Conservation (phyloP, 2,329 filamentous ascomycete species). For the Fusarium metavorans region DNA sequence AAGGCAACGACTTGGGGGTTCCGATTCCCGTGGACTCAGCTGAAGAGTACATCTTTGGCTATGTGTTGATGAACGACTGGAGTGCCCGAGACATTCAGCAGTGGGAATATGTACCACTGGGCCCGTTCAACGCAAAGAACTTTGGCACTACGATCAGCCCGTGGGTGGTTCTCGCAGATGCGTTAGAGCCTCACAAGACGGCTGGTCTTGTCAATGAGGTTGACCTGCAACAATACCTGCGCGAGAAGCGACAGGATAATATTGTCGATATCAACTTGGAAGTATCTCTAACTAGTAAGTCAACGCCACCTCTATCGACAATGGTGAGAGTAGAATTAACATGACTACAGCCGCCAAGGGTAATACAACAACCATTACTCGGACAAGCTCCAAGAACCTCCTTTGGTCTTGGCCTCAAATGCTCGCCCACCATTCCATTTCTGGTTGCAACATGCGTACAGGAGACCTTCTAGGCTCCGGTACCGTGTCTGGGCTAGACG, state of each 20-base stretch:
- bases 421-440: conserved; percentile 83
- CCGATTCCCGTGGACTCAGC: conserved; percentile 74
- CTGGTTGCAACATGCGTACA: conserved; percentile 78
- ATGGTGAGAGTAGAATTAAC: background rate
- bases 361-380: conserved; percentile 43
- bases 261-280: conserved; percentile 54
- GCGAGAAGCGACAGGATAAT: conserved; percentile 61
- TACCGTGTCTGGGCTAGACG: conserved; percentile 75
- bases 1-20: conserved; percentile 72
- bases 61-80: conserved; percentile 75
- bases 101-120: conserved; percentile 71
- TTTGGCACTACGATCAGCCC: conserved; percentile 71
- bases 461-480: conserved; percentile 83
- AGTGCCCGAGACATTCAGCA: conserved; percentile 71
- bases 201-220: conserved; percentile 48
- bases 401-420: conserved; percentile 88
- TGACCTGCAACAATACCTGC: conserved; percentile 58
- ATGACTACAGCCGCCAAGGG: conserved; percentile 44
- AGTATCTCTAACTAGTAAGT: conserved; percentile 54
- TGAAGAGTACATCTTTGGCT: conserved; percentile 77
- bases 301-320: fast-evolving
- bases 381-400: conserved; percentile 57
- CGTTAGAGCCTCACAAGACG: conserved; percentile 53
- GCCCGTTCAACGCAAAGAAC: conserved; percentile 72
- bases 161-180: conserved; percentile 73